Conservation (phyloP, 2,329 filamentous ascomycete species). For the Alternaria brassicae region DNA sequence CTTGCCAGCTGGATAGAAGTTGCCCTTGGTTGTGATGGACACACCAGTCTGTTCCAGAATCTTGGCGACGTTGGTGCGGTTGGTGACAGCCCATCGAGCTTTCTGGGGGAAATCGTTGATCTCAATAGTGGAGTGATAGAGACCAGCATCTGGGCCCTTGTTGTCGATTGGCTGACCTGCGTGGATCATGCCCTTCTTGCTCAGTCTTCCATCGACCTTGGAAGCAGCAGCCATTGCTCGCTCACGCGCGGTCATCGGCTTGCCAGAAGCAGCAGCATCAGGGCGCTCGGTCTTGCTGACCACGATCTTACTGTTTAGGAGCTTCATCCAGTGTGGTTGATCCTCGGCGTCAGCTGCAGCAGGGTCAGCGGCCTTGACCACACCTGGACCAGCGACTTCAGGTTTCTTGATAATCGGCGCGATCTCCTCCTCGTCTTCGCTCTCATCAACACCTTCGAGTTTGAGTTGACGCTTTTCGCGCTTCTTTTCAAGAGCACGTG, state of each 20-base stretch:
- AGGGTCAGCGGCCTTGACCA: slow-evolving; percentile 39
- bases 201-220: slow-evolving; percentile 88
- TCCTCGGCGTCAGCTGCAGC: slow-evolving; percentile 28
- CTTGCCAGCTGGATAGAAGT: slow-evolving; percentile 83
- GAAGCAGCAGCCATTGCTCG: slow-evolving; percentile 90
- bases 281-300: slow-evolving; percentile 73
- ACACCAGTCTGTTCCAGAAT: slow-evolving; percentile 94
- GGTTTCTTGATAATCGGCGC: slow-evolving; percentile 67
- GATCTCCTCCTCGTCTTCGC: slow-evolving; percentile 77
- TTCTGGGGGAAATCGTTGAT: slow-evolving; percentile 99
- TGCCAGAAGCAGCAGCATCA: slow-evolving; percentile 56
- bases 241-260: slow-evolving; percentile 69
- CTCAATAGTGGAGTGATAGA: slow-evolving; percentile 94
- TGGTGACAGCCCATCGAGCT: slow-evolving; percentile 97
- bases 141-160: slow-evolving; percentile 94
- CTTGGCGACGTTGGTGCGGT: slow-evolving; percentile 97
- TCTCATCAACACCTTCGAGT: slow-evolving; percentile 86
- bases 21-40: slow-evolving; percentile 97
- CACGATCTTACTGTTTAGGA: slow-evolving; percentile 71
- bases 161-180: slow-evolving; percentile 96
- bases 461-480: slow-evolving; percentile 80
- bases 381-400: slow-evolving; percentile 41
- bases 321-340: slow-evolving; percentile 40
- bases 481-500: slow-evolving; percentile 84
- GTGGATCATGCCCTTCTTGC: slow-evolving; percentile 86